Conservation (phyloP, 192 early-diverging fungal genomes). For the Obelidium mucronatum region DNA sequence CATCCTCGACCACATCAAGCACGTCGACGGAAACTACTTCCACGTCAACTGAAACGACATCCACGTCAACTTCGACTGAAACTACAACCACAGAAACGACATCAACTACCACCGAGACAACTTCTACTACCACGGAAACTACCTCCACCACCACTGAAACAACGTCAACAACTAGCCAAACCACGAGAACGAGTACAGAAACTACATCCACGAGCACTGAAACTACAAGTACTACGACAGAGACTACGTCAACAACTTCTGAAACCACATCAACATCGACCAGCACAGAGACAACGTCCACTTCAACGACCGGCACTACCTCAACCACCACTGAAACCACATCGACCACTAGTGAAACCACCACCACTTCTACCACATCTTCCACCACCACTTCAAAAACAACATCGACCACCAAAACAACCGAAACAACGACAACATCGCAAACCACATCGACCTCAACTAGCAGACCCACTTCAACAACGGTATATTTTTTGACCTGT, state of each 20-base stretch:
- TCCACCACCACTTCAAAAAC: not conserved
- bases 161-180: not conserved
- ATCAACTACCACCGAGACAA: not conserved
- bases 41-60: not conserved
- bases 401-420: not conserved
- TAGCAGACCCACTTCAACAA: not conserved
- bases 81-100: not conserved
- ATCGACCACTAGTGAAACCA: not conserved
- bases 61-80: not conserved
- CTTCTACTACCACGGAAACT: not conserved
- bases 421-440: constrained; percentile 14
- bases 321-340: not conserved
- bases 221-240: not conserved
- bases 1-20: not conserved
- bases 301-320: constrained; percentile 3
- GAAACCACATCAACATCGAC: not conserved
- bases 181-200: not conserved
- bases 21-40: not conserved
- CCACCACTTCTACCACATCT: not conserved
- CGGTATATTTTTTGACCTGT: too few relatives aligned
- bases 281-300: not conserved
- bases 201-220: not conserved
- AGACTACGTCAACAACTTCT: not conserved
- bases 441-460: not conserved
- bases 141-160: not conserved